Conservation (phyloP, 2,329 filamentous ascomycete genomes). For the Clathrospora elynae region DNA sequence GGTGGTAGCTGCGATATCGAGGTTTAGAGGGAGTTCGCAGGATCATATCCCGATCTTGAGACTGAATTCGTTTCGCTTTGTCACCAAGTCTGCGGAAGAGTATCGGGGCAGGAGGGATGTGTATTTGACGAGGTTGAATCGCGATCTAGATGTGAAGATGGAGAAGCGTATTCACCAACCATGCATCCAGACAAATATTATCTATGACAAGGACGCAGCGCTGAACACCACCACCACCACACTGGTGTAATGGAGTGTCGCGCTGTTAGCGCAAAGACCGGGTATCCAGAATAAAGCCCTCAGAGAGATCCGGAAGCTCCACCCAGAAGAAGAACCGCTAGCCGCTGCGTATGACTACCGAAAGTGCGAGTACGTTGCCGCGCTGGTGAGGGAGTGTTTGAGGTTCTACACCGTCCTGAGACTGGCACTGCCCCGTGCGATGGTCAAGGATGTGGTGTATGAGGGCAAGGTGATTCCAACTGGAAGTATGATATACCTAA, state of each 20-base stretch:
- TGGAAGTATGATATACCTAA: slow-evolving; percentile 68
- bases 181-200: slow-evolving; percentile 71
- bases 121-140: slow-evolving; percentile 63
- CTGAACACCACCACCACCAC: slow-evolving; percentile 69
- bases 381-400: slow-evolving; percentile 66
- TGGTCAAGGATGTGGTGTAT: slow-evolving; percentile 64
- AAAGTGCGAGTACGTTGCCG: slow-evolving; percentile 66
- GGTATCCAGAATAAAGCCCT: slow-evolving; percentile 67
- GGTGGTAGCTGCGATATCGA: slow-evolving; percentile 65
- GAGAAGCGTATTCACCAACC: slow-evolving; percentile 64
- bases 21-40: slow-evolving; percentile 65
- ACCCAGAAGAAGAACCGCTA: slow-evolving; percentile 59
- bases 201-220: slow-evolving; percentile 66
- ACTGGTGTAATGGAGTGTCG: slow-evolving; percentile 68
- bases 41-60: slow-evolving; percentile 65
- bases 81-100: slow-evolving; percentile 63
- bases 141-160: slow-evolving; percentile 65
- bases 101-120: slow-evolving; percentile 65
- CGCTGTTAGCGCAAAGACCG: slow-evolving; percentile 62
- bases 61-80: slow-evolving; percentile 65
- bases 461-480: slow-evolving; percentile 63
- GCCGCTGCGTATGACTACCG: slow-evolving; percentile 67
- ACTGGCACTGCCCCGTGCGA: slow-evolving; percentile 65
- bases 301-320: slow-evolving; percentile 61
- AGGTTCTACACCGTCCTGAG: slow-evolving; percentile 67